Evolutionary conservation across 2,329 filamentous ascomycete species (phyloP).

Genomic region (Rhytidhysteron rufulum): DNA sequence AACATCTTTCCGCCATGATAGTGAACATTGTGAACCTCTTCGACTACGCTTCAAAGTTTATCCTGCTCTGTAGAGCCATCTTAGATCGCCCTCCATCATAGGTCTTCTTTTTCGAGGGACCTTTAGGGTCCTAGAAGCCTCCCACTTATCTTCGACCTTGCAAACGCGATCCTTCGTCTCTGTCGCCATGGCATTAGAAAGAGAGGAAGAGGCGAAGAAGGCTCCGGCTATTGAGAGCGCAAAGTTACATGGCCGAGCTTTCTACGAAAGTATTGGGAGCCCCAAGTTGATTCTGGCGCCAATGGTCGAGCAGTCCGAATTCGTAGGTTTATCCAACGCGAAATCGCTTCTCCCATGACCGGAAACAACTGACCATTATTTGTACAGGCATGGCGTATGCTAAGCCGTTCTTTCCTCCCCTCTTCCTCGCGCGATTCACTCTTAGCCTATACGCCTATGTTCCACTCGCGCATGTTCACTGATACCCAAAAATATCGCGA

Average conservation of each 20-base stretch:
- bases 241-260: slow-evolving; percentile 79
- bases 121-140: slow-evolving; percentile 18
- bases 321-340: slow-evolving; percentile 59
- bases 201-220: not conserved
- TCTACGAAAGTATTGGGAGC: slow-evolving; percentile 91
- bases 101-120: slow-evolving; percentile 9
- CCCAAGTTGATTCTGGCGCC: slow-evolving; percentile 89
- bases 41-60: too few species aligned
- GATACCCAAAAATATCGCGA: slow-evolving; percentile 73
- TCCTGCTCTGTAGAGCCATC: too few species aligned
- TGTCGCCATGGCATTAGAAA: slow-evolving; percentile 2
- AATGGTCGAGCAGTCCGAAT: slow-evolving; percentile 98
- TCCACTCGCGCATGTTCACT: slow-evolving; percentile 84
- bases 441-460: slow-evolving; percentile 92
- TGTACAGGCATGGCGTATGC: slow-evolving; percentile 85
- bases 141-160: slow-evolving; percentile 12
- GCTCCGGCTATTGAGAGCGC: not conserved
- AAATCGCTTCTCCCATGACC: not conserved
- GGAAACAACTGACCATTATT: not conserved
- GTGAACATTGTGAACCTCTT: too few species aligned
- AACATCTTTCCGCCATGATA: too few species aligned
- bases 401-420: slow-evolving; percentile 87
- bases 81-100: slow-evolving; percentile 21
- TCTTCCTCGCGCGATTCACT: slow-evolving; percentile 54
- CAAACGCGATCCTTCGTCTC: slow-evolving; percentile 10